Base-by-base conservation (phyloP, 2,329 filamentous ascomycete genomes). In the Aspergillus sp. region DNA sequence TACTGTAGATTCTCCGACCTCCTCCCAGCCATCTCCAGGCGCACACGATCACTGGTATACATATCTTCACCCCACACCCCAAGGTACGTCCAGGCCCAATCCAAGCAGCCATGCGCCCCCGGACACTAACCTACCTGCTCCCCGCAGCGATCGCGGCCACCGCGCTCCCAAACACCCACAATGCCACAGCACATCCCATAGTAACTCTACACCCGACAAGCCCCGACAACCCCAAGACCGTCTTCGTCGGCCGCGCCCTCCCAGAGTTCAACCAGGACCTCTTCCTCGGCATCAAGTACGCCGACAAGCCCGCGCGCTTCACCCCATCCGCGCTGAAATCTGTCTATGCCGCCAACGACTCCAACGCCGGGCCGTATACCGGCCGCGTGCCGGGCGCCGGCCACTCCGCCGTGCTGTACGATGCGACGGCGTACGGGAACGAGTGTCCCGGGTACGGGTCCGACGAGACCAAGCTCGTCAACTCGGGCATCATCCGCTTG, bases 381-480 rank as follows among this genome's bases (percentile, higher is more conserved):
- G 26, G 26, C 26, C 26, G 9, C 26, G 26, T 30, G 8, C 26
- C 26, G 26, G 26, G 26, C 26, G 26, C 8, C 8, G 26, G 26
- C 11, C 13, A 14, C 35, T n/a, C 35, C 14, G 35, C 47, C 4
- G 47, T 61, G 4, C 53, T 59, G 13, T 67, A 67, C 53, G 66
- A 67, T 48, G 65, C 64, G 1, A 65, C 64, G 1, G 44, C 60
- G n/a, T 68, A 68, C 45, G 65, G 65, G 11, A 52, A 61, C 22
- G 65, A 68, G n/a, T 66, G 65, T 47, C 65, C 65, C 10, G 64
- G 60, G 2, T 68, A 67, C 47, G 65, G 65, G 19, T 66, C 64
- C 1, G 65, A 68, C 42, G 61, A 62, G 14, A 62, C 56, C 2
- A 58, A 51, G 3, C 35, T 67, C 14, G 57, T 64, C 10, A 47